Base-by-base conservation (phyloP, 768 basidiomycete species). In the Clavulina sp. region DNA sequence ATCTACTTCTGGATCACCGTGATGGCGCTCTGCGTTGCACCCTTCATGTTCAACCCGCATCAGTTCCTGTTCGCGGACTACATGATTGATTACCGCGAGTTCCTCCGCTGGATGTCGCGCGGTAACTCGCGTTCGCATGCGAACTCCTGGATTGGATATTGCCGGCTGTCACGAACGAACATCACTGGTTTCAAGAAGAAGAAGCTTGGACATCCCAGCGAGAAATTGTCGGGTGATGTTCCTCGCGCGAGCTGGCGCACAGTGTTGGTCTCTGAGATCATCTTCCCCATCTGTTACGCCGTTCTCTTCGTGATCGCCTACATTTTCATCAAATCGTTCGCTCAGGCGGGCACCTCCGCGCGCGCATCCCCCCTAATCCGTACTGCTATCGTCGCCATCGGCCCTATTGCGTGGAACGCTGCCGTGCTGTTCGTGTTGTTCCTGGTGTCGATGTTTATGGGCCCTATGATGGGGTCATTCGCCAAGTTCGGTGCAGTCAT, bases 111-210 rank as follows among this genome's bases (percentile, higher is more conserved):
- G 95, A 97, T 99, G 92, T 92, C 81, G 30, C 78, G 95, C 49
- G 95, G 95, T 50, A 99, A 99, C 69, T 96, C 95, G 34, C 76
- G 91, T 29, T 89, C 91, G 21, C 95, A 99, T 66, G 84, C 77
- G 60, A 99, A 96, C 65, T 96, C 93, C 3, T 99, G 95, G 95
- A 95, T 97, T 58, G 93, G 95, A 0, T 99, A 97, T 66, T 99
- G 95, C 65, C 86, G 95, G 49, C 71, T 99, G 41, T 89, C 89
- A n/a, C 75, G 95, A 49, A 99, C 95, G 18, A 84, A 88, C 77
- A 93, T 99, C 62, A 99, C 95, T 18, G 95, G 95, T 19, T 99
- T 89, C 78, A 97, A 97, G 76, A 88, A 85, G 72, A 96, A 99
- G 74, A 78, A 79, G 58, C 78, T 99, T 4, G 95, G 95, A 21